phyloP scores from a whole-genome alignment of 352 stramenopile genomes.

The Pythium vanterpoolii region DNA sequence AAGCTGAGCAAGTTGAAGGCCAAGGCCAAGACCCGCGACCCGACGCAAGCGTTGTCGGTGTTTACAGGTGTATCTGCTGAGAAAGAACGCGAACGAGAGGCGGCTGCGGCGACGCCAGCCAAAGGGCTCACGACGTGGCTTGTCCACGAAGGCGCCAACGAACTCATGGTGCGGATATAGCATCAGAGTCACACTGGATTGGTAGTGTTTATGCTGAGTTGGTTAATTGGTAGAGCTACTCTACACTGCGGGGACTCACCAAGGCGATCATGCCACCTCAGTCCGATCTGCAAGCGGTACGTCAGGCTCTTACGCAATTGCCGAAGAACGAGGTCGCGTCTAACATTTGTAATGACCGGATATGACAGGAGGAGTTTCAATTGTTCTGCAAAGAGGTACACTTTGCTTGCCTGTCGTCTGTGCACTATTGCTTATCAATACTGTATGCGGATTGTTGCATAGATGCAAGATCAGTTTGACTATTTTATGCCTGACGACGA shows the following conservation, averaged over 20 bases:
- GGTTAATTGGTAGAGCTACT: slow-evolving; percentile 51
- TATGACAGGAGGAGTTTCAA: slow-evolving; percentile 52
- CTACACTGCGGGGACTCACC: slow-evolving; percentile 50
- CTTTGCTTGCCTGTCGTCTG: neutral
- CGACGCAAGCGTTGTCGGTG: slow-evolving; percentile 27
- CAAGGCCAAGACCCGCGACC: slow-evolving; percentile 36
- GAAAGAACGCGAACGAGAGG: no score
- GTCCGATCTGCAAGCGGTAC: slow-evolving; percentile 50
- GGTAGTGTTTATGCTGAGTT: neutral
- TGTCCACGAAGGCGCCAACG: slow-evolving; percentile 68
- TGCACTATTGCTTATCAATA: neutral
- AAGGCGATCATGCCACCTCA: slow-evolving; percentile 55
- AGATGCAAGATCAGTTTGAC: slow-evolving; percentile 75
- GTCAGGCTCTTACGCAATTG: neutral
- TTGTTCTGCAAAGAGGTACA: slow-evolving; percentile 65
- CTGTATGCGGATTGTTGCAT: neutral
- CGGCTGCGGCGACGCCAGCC: slow-evolving; percentile 1
- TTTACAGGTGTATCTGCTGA: neutral
- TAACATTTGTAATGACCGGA: neutral
- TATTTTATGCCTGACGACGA: slow-evolving; percentile 44
- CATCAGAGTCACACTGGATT: neutral
- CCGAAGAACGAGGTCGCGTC: neutral
- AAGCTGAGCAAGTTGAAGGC: slow-evolving; percentile 69
- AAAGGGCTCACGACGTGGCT: slow-evolving; percentile 68
- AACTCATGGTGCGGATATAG: slow-evolving; percentile 41